These are phyloP conservation scores for Plasmodium berghei DNA, from an alignment of 169 alveolate genomes.

Conservation along the genomic window DNA sequence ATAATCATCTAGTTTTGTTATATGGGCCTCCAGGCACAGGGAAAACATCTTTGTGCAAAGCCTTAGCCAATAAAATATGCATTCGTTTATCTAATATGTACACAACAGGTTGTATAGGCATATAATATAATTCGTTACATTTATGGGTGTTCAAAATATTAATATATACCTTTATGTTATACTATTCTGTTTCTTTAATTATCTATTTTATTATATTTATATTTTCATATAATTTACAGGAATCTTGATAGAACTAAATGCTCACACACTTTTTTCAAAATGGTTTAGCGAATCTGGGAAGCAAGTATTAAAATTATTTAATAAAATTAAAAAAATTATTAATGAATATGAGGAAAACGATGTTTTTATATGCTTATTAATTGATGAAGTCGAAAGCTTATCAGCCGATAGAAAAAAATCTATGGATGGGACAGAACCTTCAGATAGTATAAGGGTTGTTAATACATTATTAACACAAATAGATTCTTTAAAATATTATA, in stretches of 20 bases:
- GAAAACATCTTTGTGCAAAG: slow-evolving; percentile 82
- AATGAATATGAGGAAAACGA: slow-evolving; percentile 78
- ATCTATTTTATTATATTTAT: not conserved
- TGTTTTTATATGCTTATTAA: slow-evolving; percentile 79
- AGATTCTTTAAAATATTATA: slow-evolving; percentile 79
- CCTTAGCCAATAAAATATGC: slow-evolving; percentile 81
- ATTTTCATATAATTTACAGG: slow-evolving; percentile 14
- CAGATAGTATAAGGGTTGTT: slow-evolving; percentile 87
- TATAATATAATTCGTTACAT: not conserved
- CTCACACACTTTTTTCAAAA: slow-evolving; percentile 85
- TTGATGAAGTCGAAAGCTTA: slow-evolving; percentile 88
- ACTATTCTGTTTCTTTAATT: too few species aligned
- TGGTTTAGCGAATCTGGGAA: slow-evolving; percentile 91
- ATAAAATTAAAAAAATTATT: slow-evolving; percentile 76
- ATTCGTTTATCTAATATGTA: slow-evolving; percentile 76
- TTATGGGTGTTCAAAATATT: not conserved
- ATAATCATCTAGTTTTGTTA: slow-evolving; percentile 84
- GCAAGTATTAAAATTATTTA: slow-evolving; percentile 82
- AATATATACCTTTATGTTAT: too few species aligned
- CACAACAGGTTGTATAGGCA: slow-evolving; percentile 26
- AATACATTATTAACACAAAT: slow-evolving; percentile 87
- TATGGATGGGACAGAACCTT: slow-evolving; percentile 85
- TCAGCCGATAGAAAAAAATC: slow-evolving; percentile 84
- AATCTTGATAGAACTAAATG: slow-evolving; percentile 82
- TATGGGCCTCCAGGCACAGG: slow-evolving; percentile 90